Evolutionary conservation across 2,329 filamentous ascomycete species (phyloP).

Genomic region (Stagonosporopsis chrysanthemi): DNA sequence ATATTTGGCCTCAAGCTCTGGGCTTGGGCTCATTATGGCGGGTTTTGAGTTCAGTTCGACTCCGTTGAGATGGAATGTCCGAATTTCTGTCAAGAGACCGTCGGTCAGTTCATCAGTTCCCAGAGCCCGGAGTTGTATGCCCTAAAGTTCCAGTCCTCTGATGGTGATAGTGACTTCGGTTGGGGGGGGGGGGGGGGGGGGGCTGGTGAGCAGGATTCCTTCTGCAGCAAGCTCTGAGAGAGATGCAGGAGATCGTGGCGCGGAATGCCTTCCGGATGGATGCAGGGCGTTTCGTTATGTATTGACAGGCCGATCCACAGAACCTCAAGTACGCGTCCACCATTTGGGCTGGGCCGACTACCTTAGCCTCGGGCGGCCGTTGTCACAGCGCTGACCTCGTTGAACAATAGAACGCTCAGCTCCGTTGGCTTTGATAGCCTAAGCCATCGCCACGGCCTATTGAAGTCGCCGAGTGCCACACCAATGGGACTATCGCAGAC

Average conservation of each 20-base stretch:
- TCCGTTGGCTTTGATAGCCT: constrained; percentile 1
- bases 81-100: not conserved
- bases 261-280: constrained; percentile 8
- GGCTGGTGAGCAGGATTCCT: not conserved
- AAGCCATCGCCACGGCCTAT: constrained; percentile 16
- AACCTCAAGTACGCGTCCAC: not conserved
- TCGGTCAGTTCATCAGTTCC: constrained; percentile 4
- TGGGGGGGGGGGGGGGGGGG: too few species aligned
- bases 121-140: not conserved
- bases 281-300: constrained; percentile 17
- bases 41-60: not conserved
- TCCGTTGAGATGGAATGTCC: not conserved
- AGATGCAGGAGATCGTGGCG: constrained; percentile 13
- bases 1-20: constrained; percentile 36
- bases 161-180: not conserved
- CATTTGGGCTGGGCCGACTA: constrained; percentile 1
- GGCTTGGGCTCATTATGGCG: constrained; percentile 16
- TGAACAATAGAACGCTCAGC: constrained; percentile 4
- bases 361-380: constrained; percentile 9
- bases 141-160: not conserved
- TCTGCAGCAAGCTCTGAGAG: not conserved
- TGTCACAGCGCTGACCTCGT: constrained; percentile 13
- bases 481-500: constrained; percentile 11
- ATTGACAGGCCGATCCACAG: constrained; percentile 9
- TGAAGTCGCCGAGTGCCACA: constrained; percentile 12